These are phyloP conservation scores for Lentithecium fluviatile DNA, from an alignment of 495 filamentous ascomycete genomes.

Conservation along the genomic window DNA sequence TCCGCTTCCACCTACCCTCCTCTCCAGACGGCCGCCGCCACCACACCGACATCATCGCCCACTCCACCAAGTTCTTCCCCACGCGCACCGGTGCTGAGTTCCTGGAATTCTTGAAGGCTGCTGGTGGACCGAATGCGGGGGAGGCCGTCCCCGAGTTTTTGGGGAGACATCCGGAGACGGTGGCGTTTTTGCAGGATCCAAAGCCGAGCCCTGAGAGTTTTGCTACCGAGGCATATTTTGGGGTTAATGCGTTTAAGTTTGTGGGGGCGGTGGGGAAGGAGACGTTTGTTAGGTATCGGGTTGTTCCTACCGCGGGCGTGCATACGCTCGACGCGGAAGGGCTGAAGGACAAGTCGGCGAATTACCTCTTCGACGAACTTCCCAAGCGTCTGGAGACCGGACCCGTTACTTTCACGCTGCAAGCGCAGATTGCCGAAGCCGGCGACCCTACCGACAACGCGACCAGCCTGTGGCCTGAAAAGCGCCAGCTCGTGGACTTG, in stretches of 20 bases:
- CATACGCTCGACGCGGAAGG: constrained; percentile 42
- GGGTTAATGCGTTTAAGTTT: constrained; percentile 54
- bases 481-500: constrained; percentile 50
- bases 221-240: constrained; percentile 48
- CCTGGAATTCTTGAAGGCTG: constrained; percentile 48
- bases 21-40: constrained; percentile 43
- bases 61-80: constrained; percentile 53
- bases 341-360: constrained; percentile 38
- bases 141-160: constrained; percentile 45
- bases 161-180: constrained; percentile 46
- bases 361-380: constrained; percentile 51
- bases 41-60: constrained; percentile 57
- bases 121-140: constrained; percentile 33
- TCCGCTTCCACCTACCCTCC: constrained; percentile 49
- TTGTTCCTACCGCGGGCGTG: constrained; percentile 47
- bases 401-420: constrained; percentile 48
- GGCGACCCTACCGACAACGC: constrained; percentile 53
- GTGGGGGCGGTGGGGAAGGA: constrained; percentile 44
- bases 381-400: constrained; percentile 35
- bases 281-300: constrained; percentile 49
- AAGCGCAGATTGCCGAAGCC: constrained; percentile 52
- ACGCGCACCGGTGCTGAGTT: constrained; percentile 50
- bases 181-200: constrained; percentile 48
- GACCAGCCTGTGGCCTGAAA: constrained; percentile 54
- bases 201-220: constrained; percentile 53